Conservation (phyloP, 2,329 filamentous ascomycete species). For the Rhytidhysteron rufulum region DNA sequence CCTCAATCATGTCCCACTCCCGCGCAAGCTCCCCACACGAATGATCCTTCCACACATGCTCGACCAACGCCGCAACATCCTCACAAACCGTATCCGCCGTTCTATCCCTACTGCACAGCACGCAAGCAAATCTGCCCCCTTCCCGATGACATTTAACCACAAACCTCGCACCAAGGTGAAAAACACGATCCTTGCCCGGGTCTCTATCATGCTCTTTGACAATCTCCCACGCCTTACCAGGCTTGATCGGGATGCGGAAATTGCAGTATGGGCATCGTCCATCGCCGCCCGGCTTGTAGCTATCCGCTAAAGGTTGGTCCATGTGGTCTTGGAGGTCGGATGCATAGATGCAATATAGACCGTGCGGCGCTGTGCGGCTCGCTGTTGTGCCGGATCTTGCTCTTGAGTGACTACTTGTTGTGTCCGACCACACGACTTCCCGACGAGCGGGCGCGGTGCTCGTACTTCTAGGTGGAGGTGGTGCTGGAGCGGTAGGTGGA, state of each 20-base stretch:
- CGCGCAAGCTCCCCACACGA: constrained; percentile 19
- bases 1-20: constrained; percentile 24
- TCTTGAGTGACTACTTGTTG: not conserved
- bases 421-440: no score
- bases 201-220: constrained; percentile 11
- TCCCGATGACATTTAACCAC: constrained; percentile 29
- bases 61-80: constrained; percentile 21
- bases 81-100: constrained; percentile 25
- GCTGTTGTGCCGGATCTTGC: not conserved
- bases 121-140: constrained; percentile 25
- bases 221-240: constrained; percentile 28
- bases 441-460: not conserved
- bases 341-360: constrained; percentile 29
- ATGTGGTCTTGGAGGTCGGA: constrained; percentile 22
- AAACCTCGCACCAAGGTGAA: constrained; percentile 25
- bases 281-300: constrained; percentile 19
- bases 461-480: not conserved
- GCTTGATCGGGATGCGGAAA: constrained; percentile 14
- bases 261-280: constrained; percentile 27
- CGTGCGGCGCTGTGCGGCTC: not conserved
- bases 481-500: not conserved
- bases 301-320: constrained; percentile 17
- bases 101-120: constrained; percentile 21
- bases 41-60: constrained; percentile 33
- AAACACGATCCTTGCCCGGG: constrained; percentile 8